Base-by-base conservation (phyloP, 2,329 filamentous ascomycete genomes). In the Nannizziopsis arthrosporioides region DNA sequence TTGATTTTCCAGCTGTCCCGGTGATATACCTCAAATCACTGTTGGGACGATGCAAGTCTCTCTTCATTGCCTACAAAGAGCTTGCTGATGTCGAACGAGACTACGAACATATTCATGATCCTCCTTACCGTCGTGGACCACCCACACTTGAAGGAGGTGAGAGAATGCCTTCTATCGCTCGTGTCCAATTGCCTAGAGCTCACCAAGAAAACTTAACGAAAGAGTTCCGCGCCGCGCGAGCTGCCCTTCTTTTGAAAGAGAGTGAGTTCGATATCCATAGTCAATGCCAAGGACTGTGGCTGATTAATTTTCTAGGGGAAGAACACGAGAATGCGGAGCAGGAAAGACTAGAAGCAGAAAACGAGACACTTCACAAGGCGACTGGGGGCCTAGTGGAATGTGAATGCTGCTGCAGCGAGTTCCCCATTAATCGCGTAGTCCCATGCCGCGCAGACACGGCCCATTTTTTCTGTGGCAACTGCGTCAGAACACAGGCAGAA, bases 391-490 rank as follows among this genome's bases (percentile, higher is more conserved):
- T 52, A n/a, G 63, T 71, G 9, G 84, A 90, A 55, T 93, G 83
- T 56, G 74, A 73, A 38, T 87, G 84, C 58, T 94, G 87, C 63
- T 92, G 76, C 57, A 70, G 72, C 5, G 80, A 87, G 3, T 71
- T 73, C 43, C 73, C 84, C 1, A 63, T 79, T 40, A 84, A 85
- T 55, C 74, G 80, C 42, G 78, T 85, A 69, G 73, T 85, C 1
- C 70, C 77, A 53, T 94, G 87, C 61, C 66, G 78, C 44, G 78
- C 74, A 12, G 69, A 74, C 0, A 56, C 60, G 0, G 54, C 66
- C 1, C 84, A 89, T 55, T 77, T 75, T 59, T 89, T 90, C 62
- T 94, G 87, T 62, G 70, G 71, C 41, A 64, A 67, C 1, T 94
- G 87, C 59, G 73, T 80, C 5, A 76, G 70, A 49, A 74, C 64